Evolutionary conservation across 2,329 filamentous ascomycete genomes (phyloP).

Genomic region (Thielaviopsis ethacetica): DNA sequence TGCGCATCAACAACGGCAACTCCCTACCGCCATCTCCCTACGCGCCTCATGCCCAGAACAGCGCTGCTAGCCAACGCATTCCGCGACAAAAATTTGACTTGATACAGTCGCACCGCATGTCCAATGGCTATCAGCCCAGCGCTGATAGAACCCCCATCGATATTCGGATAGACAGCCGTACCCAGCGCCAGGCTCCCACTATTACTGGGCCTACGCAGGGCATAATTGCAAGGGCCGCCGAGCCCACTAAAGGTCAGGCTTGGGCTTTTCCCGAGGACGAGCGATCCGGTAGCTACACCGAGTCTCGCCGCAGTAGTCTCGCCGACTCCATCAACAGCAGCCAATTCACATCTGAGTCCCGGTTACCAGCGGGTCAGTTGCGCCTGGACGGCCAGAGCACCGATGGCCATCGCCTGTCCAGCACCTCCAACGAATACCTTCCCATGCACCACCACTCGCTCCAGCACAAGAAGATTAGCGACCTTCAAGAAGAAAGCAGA

Average conservation of each 20-base stretch:
- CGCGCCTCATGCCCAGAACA: conserved; percentile 60
- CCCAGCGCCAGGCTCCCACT: conserved; percentile 51
- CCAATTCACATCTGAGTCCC: conserved; percentile 60
- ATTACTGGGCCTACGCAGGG: conserved; percentile 55
- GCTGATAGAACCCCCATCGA: conserved; percentile 40
- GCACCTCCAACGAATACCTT: conserved; percentile 37
- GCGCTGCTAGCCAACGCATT: conserved; percentile 54
- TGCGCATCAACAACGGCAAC: conserved; percentile 39
- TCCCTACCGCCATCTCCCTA: conserved; percentile 42
- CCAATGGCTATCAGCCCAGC: conserved; percentile 47
- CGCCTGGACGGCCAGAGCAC: conserved; percentile 43
- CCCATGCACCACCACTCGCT: conserved; percentile 57
- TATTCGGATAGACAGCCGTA: conserved; percentile 23
- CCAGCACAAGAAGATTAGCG: conserved; percentile 56
- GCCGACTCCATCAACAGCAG: conserved; percentile 66
- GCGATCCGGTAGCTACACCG: conserved; percentile 25
- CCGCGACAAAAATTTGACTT: conserved; percentile 36
- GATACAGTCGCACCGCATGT: conserved; percentile 41
- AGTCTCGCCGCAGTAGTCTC: conserved; percentile 57
- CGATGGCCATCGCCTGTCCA: conserved; percentile 28
- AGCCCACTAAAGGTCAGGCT: conserved; percentile 66
- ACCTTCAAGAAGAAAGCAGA: conserved; percentile 41
- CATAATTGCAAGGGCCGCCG: conserved; percentile 51
- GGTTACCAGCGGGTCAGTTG: conserved; percentile 54
- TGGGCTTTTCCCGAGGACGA: conserved; percentile 71